phyloP scores from a whole-genome alignment of 2,329 filamentous ascomycete genomes.

The Nigrospora osmanthi region DNA sequence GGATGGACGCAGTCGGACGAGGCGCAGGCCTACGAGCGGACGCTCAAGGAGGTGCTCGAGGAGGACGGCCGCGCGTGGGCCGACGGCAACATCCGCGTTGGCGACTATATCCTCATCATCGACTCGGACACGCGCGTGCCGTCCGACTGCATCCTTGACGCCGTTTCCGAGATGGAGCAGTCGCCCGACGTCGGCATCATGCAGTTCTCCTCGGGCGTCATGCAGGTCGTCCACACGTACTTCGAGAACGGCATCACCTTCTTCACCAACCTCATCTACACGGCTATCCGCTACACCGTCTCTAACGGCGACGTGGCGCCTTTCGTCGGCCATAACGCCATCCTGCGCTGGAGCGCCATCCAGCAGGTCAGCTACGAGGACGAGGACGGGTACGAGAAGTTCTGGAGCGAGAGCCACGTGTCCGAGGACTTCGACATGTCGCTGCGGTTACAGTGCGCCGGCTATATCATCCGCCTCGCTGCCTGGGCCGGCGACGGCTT shows the following conservation, averaged over 20 bases:
- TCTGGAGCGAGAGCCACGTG: constrained; percentile 69
- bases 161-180: constrained; percentile 63
- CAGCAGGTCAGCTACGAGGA: constrained; percentile 49
- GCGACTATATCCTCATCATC: constrained; percentile 58
- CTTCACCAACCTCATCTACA: constrained; percentile 74
- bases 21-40: constrained; percentile 39
- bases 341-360: constrained; percentile 61
- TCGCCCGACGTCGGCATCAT: constrained; percentile 64
- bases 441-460: constrained; percentile 60
- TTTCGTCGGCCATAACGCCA: constrained; percentile 73
- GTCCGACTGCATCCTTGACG: constrained; percentile 58
- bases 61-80: constrained; percentile 50
- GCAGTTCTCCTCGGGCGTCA: constrained; percentile 67
- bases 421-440: constrained; percentile 75
- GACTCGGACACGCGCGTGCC: constrained; percentile 66
- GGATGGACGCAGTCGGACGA: constrained; percentile 35
- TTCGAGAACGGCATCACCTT: constrained; percentile 69
- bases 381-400: constrained; percentile 54
- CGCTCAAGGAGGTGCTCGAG: constrained; percentile 39
- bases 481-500: constrained; percentile 64
- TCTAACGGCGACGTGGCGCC: constrained; percentile 65
- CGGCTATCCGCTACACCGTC: constrained; percentile 62
- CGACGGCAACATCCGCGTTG: constrained; percentile 51
- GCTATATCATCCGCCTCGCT: constrained; percentile 61
- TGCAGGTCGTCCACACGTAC: constrained; percentile 65